Evolutionary conservation across 2,329 filamentous ascomycete species (phyloP), one percentile per base, ranked within the genome.

Genomic region (Lasiodiplodia theobromae): DNA sequence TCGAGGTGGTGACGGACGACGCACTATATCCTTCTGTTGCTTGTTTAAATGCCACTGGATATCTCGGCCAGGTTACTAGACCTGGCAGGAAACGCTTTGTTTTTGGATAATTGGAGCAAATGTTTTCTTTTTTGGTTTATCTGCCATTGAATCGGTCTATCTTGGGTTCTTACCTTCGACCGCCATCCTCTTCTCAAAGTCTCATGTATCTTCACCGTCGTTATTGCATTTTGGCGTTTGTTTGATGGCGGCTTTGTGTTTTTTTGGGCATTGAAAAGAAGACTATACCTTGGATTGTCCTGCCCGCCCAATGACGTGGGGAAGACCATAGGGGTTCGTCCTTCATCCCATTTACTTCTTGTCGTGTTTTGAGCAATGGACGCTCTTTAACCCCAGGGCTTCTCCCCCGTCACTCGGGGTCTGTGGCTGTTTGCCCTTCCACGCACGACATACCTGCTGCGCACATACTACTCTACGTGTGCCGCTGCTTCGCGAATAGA

Each of bases 81-180:
- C n/a, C 44, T 12, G 60, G 44, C n/a, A 8, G 25, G 28, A 7
- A 21, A 28, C 11, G 28, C 12, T 40, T 16, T 31, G 52, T 18
- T 51, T 63, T 38, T 64, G 44, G 44, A 25, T 38, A 64, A 47
- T 64, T 52, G 44, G 60, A 51, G 60, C 51, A 49, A 18, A 47
- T 28, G 40, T 8, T 21, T 49, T 23, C 47, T 23, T 49, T 14
- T 40, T 47, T 47, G 18, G 10, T 21, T 52, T 34, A 37, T 25
- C 4, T 52, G 7, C 60, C 16, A n/a, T 64, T 51, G 60, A 31
- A n/a, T 40, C 2, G 4, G 31, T 49, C 23, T 49, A 37, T 10
- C 10, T 7, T 63, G 44, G 44, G 12, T 47, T 28, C 34, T 21
- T 25, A 40, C 34, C 60, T 18, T 8, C 11, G n/a, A 21, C 18